Percentiles rank a stretch among this genome's conserved stretches.
Evolutionary conservation across 2,329 filamentous ascomycete genomes (phyloP).

Genomic region (Periconia sp.): DNA sequence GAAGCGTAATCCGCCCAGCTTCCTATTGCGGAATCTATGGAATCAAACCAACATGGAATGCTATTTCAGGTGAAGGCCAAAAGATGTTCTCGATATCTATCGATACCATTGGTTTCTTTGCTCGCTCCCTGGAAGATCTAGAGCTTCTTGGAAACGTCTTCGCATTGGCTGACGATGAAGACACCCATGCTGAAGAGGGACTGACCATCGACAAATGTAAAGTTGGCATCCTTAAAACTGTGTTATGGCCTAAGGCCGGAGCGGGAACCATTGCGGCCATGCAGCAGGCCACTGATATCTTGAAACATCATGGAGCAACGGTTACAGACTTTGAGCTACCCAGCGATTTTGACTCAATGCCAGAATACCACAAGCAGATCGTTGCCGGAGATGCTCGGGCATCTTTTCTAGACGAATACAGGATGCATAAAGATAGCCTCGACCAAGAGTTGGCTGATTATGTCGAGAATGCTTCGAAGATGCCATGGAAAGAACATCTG

Average conservation of each 20-base stretch:
- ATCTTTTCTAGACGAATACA: constrained; percentile 62
- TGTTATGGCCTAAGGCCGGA: constrained; percentile 43
- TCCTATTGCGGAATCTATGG: constrained; percentile 67
- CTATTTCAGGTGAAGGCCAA: constrained; percentile 63
- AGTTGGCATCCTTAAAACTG: constrained; percentile 52
- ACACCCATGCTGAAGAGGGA: no score
- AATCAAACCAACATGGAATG: constrained; percentile 67
- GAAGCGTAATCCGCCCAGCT: constrained; percentile 65
- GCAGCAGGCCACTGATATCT: constrained; percentile 22
- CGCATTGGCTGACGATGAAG: constrained; percentile 56
- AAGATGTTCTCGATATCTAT: constrained; percentile 61
- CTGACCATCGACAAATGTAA: background rate
- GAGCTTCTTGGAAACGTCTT: constrained; percentile 60
- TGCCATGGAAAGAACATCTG: constrained; percentile 57
- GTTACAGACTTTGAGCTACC: constrained; percentile 62
- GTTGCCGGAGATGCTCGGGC: constrained; percentile 60
- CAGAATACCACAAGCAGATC: constrained; percentile 60
- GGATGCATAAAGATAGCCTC: constrained; percentile 55
- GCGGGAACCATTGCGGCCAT: constrained; percentile 5
- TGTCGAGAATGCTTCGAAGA: constrained; percentile 56
- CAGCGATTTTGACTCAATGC: constrained; percentile 53
- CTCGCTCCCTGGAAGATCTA: constrained; percentile 62
- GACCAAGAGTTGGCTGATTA: constrained; percentile 53
- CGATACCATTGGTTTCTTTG: constrained; percentile 66
- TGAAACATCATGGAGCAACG: constrained; percentile 54